Base-by-base conservation (phyloP, 805 yeast species). In the Yarrowia sp. region DNA sequence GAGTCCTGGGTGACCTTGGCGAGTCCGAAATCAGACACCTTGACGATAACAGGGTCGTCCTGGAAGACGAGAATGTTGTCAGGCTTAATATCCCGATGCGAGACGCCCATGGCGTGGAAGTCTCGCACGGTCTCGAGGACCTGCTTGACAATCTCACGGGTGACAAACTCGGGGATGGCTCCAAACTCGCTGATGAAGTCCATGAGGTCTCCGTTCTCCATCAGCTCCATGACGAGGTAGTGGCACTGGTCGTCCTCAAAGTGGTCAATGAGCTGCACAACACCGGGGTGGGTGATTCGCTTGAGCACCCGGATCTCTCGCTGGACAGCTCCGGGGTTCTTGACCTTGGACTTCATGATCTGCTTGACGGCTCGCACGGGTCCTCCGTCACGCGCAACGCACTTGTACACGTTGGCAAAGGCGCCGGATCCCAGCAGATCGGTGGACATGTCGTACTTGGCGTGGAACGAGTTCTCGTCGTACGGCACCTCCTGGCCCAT, bases 391-490 rank as follows among this genome's bases (percentile, higher is more conserved):
- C 97, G 81, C 69, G 91, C 94, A 0, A 92, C 84, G 4, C 96
- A 97, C 71, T 90, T 90, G 67, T 90, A 87, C 27, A 94, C 99
- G 1, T 92, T 88, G 6, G 98, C 98, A 80, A 93, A 93, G 9
- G 98, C 98, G n/a, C 99, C 99, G 68, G 90, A 94, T 0, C 99
- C 99, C 1, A 93, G 88, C 14, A 89, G 24, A 69, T 88, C 96
- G 70, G 87, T 89, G 63, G 86, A 82, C 19, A 93, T 83, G 13
- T 89, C 87, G 73, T 86, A 94, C 31, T 81, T 77, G 61, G 77
- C 73, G 46, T 69, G 67, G 31, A 65, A 63, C 32, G 67, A 62
- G 29, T 51, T 19, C 22, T 33, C 64, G 22, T 61, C 44, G 29
- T 62, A 47, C 66, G 63, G 66, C 73, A 68, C 65, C 71, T 66